Conservation (phyloP, 176 grass and related monocot genomes). For the Aegilops tauschii region DNA sequence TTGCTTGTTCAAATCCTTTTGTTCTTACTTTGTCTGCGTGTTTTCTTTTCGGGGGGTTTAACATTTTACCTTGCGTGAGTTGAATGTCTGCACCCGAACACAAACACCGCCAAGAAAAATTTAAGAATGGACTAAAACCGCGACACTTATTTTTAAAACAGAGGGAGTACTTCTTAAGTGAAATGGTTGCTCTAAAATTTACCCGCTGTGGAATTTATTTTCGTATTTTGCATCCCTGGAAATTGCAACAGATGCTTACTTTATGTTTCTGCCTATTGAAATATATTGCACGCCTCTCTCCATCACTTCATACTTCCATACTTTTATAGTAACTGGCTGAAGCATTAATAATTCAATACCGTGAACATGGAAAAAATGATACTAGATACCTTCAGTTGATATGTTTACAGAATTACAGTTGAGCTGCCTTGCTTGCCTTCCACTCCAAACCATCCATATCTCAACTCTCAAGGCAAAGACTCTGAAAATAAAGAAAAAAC, state of each 20-base stretch:
- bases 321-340: too few relatives aligned
- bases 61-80: not conserved
- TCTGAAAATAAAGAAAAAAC: not conserved
- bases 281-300: too few relatives aligned
- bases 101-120: not conserved
- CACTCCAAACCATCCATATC: constrained; percentile 23
- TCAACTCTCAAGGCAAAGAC: constrained; percentile 30
- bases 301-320: too few relatives aligned
- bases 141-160: too few relatives aligned
- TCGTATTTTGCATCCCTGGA: not conserved
- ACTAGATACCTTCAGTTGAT: not conserved
- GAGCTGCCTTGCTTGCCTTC: constrained; percentile 32
- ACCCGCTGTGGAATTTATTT: not conserved
- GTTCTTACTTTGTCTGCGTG: not conserved
- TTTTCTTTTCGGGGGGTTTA: not conserved
- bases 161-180: too few relatives aligned
- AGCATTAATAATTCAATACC: too few relatives aligned
- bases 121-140: too few relatives aligned
- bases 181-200: not conserved
- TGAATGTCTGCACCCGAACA: not conserved
- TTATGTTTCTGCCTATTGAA: too few relatives aligned
- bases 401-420: not conserved
- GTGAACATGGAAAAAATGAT: not conserved
- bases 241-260: not conserved
- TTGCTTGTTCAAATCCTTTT: constrained; percentile 31